phyloP scores from a whole-genome alignment of 768 basidiomycete species.

The Steccherinum ochraceum region DNA sequence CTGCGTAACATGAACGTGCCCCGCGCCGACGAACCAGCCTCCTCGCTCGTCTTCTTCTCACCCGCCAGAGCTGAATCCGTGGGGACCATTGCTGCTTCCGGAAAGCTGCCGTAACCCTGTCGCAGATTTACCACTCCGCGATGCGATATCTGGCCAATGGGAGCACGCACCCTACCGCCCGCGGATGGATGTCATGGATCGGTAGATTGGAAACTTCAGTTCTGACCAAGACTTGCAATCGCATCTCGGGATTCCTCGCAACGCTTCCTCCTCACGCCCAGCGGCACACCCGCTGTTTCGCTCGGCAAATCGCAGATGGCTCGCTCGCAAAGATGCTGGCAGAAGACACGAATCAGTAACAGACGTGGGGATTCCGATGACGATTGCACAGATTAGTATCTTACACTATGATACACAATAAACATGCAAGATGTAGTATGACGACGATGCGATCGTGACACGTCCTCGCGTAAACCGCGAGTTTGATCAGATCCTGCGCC shows the following conservation, averaged over 20 bases:
- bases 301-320: neutral
- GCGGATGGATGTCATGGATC: conserved; percentile 4
- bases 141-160: conserved; percentile 10
- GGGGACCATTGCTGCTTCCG: neutral
- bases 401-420: conserved; percentile 1
- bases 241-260: conserved; percentile 6
- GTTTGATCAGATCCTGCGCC: neutral
- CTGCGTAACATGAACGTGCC: neutral
- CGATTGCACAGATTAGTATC: neutral
- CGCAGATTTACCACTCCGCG: conserved; percentile 9
- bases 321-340: neutral
- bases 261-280: neutral
- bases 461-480: neutral
- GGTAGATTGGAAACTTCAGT: conserved; percentile 11
- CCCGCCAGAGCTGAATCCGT: conserved; percentile 4
- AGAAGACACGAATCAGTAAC: neutral
- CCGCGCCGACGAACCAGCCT: neutral
- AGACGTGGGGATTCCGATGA: neutral
- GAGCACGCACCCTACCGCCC: conserved; percentile 7
- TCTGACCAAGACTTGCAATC: conserved; percentile 4
- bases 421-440: neutral
- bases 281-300: neutral
- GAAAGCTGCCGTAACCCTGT: neutral
- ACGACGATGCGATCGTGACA: neutral
- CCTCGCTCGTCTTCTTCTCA: neutral